Evolutionary conservation across 1,284 basidiomycete species (phyloP).

Genomic region (Hymenochaete sp.): DNA sequence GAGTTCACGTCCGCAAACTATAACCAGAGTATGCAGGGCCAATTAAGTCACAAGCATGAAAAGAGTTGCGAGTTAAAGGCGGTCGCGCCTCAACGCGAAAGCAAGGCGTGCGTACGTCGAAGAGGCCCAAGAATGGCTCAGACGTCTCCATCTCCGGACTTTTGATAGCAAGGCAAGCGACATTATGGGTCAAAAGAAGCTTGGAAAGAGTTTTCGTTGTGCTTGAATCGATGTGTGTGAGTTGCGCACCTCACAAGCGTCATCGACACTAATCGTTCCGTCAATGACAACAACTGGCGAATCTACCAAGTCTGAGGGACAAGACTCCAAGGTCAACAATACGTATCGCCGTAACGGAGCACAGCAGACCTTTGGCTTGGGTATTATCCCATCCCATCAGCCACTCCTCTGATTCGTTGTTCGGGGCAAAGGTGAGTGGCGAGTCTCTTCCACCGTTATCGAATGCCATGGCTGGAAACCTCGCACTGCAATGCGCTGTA

Average conservation of each 20-base stretch:
- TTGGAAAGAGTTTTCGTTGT: conserved; percentile 23
- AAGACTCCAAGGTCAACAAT: neutral
- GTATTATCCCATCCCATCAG: conserved; percentile 44
- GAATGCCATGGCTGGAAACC: no score
- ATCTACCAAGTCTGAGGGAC: conserved; percentile 51
- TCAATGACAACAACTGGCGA: conserved; percentile 53
- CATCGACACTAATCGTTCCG: conserved; percentile 61
- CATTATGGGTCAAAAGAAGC: conserved; percentile 54
- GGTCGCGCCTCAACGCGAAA: neutral
- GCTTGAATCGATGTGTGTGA: conserved; percentile 3
- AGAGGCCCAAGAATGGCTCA: conserved; percentile 54
- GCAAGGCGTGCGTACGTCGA: conserved; percentile 48
- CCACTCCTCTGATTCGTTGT: conserved; percentile 48
- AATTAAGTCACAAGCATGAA: neutral
- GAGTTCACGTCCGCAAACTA: conserved; percentile 78
- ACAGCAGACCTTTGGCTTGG: conserved; percentile 39
- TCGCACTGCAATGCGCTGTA: no score
- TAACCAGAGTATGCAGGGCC: neutral
- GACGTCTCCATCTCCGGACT: conserved; percentile 23
- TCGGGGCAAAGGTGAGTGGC: conserved; percentile 27
- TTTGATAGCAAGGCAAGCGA: conserved; percentile 55
- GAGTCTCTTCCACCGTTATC: conserved; percentile 20
- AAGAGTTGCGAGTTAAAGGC: neutral
- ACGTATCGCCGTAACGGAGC: neutral
- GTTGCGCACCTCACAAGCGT: conserved; percentile 62